These are phyloP conservation scores for Cladophialophora carrionii DNA, from an alignment of 2,329 filamentous ascomycete species.

Conservation along the genomic window DNA sequence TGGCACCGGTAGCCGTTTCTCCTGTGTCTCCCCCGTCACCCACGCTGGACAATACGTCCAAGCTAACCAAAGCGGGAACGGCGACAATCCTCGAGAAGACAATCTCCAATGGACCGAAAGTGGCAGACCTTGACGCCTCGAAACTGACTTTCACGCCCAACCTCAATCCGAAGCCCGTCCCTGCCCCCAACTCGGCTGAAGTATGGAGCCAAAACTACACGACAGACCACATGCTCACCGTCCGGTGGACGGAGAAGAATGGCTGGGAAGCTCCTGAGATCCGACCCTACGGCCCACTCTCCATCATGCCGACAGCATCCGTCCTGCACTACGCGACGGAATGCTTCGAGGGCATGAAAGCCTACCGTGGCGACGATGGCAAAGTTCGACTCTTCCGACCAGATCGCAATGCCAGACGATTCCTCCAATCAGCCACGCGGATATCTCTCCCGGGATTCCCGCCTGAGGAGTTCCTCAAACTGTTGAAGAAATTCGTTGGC, in stretches of 20 bases:
- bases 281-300: slow-evolving; percentile 74
- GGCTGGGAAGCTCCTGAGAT: slow-evolving; percentile 78
- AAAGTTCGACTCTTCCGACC: slow-evolving; percentile 78
- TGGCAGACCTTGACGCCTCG: slow-evolving; percentile 47
- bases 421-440: slow-evolving; percentile 59
- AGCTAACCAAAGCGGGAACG: slow-evolving; percentile 37
- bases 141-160: slow-evolving; percentile 47
- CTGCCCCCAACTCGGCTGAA: slow-evolving; percentile 47
- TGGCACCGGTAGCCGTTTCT: slow-evolving; percentile 34
- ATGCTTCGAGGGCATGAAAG: slow-evolving; percentile 87
- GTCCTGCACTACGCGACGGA: slow-evolving; percentile 87
- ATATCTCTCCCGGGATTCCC: slow-evolving; percentile 76
- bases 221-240: slow-evolving; percentile 89
- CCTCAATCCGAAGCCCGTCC: slow-evolving; percentile 44
- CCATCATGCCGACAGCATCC: slow-evolving; percentile 77
- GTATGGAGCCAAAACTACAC: slow-evolving; percentile 50
- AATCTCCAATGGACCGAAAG: slow-evolving; percentile 25
- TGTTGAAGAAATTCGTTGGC: slow-evolving; percentile 65
- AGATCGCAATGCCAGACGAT: slow-evolving; percentile 69
- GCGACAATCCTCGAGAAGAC: slow-evolving; percentile 32
- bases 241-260: slow-evolving; percentile 63
- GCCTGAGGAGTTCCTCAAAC: slow-evolving; percentile 70
- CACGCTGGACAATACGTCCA: slow-evolving; percentile 32
- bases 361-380: slow-evolving; percentile 69
- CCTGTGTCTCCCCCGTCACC: slow-evolving; percentile 31